phyloP scores from a whole-genome alignment of 139 green algal species.

The Astrephomene gubernaculifera region DNA sequence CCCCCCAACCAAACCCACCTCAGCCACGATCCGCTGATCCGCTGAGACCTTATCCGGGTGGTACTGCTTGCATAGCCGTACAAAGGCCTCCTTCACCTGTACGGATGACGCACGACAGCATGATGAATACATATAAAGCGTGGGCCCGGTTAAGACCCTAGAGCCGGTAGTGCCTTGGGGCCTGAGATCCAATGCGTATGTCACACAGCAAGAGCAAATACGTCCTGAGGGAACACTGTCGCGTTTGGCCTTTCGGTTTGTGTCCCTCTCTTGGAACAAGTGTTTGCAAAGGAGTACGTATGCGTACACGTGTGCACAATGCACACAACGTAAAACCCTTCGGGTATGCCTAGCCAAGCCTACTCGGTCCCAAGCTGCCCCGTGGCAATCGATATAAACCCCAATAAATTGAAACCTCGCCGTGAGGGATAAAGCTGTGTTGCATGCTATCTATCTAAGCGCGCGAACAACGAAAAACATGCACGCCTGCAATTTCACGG shows the following conservation, averaged over 20 bases:
- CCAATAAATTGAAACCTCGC: not conserved
- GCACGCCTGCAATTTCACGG: not conserved
- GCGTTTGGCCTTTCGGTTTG: not conserved
- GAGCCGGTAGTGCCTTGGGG: not conserved
- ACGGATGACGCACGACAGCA: not conserved
- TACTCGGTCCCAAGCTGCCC: too few relatives aligned
- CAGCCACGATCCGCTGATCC: not conserved
- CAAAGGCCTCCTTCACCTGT: conserved; percentile 38
- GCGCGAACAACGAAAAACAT: too few relatives aligned
- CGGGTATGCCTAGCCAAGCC: too few relatives aligned
- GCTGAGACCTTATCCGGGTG: conserved; percentile 19
- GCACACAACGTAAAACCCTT: too few relatives aligned
- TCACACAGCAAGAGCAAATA: not conserved
- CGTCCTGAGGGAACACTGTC: not conserved
- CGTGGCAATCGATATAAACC: not conserved
- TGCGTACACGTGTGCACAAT: too few relatives aligned
- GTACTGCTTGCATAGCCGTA: conserved; percentile 25
- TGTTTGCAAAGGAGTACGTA: not conserved
- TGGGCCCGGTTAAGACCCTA: not conserved
- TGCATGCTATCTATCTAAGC: not conserved
- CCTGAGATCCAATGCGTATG: not conserved
- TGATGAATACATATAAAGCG: not conserved
- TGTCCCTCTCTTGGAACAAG: not conserved
- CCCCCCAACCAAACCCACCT: conserved; percentile 16
- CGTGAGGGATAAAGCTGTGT: not conserved